Base-by-base conservation (phyloP, 352 stramenopile species). In the Pelagophyceae sp. region DNA sequence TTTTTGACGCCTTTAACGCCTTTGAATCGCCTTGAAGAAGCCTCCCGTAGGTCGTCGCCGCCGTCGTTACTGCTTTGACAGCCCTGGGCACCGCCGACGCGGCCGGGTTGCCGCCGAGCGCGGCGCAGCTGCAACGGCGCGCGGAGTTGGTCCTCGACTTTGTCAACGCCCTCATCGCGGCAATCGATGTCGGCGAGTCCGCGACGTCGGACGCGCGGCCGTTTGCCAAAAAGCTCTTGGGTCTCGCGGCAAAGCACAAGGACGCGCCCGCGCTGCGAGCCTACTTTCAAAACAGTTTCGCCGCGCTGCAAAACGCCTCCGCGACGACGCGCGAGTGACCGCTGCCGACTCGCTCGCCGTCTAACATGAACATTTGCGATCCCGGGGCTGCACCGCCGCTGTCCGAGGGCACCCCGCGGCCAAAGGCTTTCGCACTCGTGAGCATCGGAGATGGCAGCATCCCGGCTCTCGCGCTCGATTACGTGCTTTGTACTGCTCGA, bases 121-220 rank as follows among this genome's bases (percentile, higher is more conserved):
- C 74, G 23, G 74, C 78, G 0, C 33, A 60, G 31, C 72, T 82
- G 35, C 51, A 80, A 19, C 37, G 61, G 19, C 86, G 90, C 72
- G 76, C 80, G 19, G 86, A 90, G 64, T 54, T 90, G 5, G 88
- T 89, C 82, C 76, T 91, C 37, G 87, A 91, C 70, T 83, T 91
- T 35, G 72, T 90, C 76, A 91, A 89, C 76, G 33, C 82, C 0
- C 74, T 88, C 35, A 76, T 89, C 17, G 80, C 84, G 3, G 84
- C 82, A 33, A 81, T 85, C 61, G 76, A 83, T 20, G 45, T 69
- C 19, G 61, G 2, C 1, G 61, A 71, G n/a, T 27, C 6, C 58
- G n/a, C n/a, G n/a, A n/a, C 45, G 11, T 54, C 45, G 45, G 61
- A 71, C 61, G 61, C 61, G 3, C 3, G 2, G 31, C 2, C 6